A percentile compares a stretch with the other conserved stretches of the same genome.
Evolutionary conservation across 768 basidiomycete genomes (phyloP).

Genomic region (Kwoniella sp.): DNA sequence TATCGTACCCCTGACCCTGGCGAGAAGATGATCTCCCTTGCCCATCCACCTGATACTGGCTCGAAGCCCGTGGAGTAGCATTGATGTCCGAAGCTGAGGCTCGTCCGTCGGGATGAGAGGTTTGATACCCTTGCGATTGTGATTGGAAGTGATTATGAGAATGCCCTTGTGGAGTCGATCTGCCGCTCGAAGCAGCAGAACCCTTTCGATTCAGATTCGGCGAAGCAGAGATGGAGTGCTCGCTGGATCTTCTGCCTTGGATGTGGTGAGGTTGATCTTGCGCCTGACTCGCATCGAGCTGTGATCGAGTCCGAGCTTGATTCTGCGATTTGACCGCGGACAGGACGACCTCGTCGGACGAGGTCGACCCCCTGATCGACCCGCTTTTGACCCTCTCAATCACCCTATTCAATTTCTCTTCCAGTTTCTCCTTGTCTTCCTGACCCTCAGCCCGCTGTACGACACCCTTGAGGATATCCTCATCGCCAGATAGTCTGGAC

Average conservation of each 20-base stretch:
- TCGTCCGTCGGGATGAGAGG: slow-evolving; percentile 29
- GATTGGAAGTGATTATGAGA: slow-evolving; percentile 13
- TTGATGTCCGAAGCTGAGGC: slow-evolving; percentile 9
- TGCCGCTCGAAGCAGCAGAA: slow-evolving; percentile 6
- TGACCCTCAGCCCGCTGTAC: slow-evolving; percentile 41
- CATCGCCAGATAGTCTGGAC: not conserved
- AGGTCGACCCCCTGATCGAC: slow-evolving; percentile 5
- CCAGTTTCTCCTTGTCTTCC: slow-evolving; percentile 40
- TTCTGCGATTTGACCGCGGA: not conserved
- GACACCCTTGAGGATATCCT: slow-evolving; percentile 55
- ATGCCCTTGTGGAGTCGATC: slow-evolving; percentile 28
- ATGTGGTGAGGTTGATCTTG: slow-evolving; percentile 3
- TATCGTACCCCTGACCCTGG: slow-evolving; percentile 18
- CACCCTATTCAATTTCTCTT: slow-evolving; percentile 57
- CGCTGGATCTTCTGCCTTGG: slow-evolving; percentile 5
- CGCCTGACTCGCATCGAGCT: not conserved
- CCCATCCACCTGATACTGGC: slow-evolving; percentile 15
- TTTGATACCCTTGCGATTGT: slow-evolving; percentile 9
- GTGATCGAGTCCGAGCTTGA: not conserved
- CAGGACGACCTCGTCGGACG: slow-evolving; percentile 12
- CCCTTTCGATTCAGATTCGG: not conserved
- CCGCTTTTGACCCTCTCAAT: slow-evolving; percentile 56
- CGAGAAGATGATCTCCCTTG: slow-evolving; percentile 8
- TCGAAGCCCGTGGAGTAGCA: slow-evolving; percentile 20
- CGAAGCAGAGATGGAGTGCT: not conserved